Evolutionary conservation across 2,329 filamentous ascomycete genomes (phyloP).

Genomic region (Nemania diffusa): DNA sequence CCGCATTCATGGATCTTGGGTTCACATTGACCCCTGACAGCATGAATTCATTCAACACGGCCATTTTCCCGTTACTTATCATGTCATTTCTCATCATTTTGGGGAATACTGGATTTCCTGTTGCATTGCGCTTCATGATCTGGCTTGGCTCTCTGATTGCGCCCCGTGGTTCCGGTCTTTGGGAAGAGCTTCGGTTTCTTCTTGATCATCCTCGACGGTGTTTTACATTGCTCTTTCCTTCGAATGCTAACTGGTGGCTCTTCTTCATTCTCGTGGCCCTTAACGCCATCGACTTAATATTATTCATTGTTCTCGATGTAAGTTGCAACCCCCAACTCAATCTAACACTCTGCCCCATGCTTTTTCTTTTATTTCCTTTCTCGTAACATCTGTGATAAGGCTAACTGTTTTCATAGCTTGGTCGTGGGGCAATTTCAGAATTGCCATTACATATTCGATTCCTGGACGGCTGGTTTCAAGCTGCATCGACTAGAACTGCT

Average conservation of each 20-base stretch:
- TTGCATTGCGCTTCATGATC: conserved; percentile 93
- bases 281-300: conserved; percentile 85
- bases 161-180: conserved; percentile 74
- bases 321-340: conserved; percentile 50
- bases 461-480: conserved; percentile 89
- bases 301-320: conserved; percentile 93
- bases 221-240: conserved; percentile 93
- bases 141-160: conserved; percentile 79
- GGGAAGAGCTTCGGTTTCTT: conserved; percentile 90
- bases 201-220: conserved; percentile 95
- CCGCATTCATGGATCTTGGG: conserved; percentile 94
- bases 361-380: not conserved
- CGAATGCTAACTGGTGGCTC: conserved; percentile 93
- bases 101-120: conserved; percentile 94
- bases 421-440: conserved; percentile 73
- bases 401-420: conserved; percentile 63
- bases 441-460: conserved; percentile 80
- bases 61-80: conserved; percentile 78
- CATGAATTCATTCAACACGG: conserved; percentile 87
- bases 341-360: not conserved
- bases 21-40: conserved; percentile 92
- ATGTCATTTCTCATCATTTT: conserved; percentile 90
- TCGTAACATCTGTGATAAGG: not conserved
- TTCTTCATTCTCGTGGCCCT: conserved; percentile 85
- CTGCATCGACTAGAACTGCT: conserved; percentile 87